Percentiles rank a stretch among this genome's conserved stretches.
These are phyloP conservation scores for Vanderwaltozyma verrucispora DNA, from an alignment of 805 yeast genomes.

Conservation along the genomic window DNA sequence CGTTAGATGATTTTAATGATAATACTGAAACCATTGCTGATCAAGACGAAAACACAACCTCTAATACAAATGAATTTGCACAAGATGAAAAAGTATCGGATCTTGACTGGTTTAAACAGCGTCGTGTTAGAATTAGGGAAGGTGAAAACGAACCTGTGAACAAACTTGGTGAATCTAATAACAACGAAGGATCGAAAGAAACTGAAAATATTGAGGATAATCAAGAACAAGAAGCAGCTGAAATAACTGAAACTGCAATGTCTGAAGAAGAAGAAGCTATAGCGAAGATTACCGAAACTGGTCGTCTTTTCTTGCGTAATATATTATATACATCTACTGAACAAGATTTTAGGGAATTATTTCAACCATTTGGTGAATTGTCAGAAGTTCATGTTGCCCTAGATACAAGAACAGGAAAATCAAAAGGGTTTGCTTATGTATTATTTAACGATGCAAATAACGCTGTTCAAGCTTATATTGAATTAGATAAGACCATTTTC, in stretches of 20 bases:
- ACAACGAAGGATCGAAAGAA: too few species aligned
- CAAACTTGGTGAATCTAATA: too few species aligned
- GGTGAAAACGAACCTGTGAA: slow-evolving; percentile 23
- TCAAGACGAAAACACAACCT: too few species aligned
- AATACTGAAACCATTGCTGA: too few species aligned
- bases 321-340: slow-evolving; percentile 72
- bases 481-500: slow-evolving; percentile 77
- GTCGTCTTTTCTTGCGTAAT: slow-evolving; percentile 81
- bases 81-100: slow-evolving; percentile 52
- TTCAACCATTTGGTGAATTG: slow-evolving; percentile 55
- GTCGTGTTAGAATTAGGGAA: slow-evolving; percentile 62
- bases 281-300: slow-evolving; percentile 50
- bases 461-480: slow-evolving; percentile 66
- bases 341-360: slow-evolving; percentile 59
- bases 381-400: slow-evolving; percentile 90
- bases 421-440: slow-evolving; percentile 88
- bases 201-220: slow-evolving; percentile 4
- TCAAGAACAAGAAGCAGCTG: slow-evolving; percentile 4
- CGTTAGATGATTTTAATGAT: slow-evolving; percentile 24
- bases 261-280: slow-evolving; percentile 37
- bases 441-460: slow-evolving; percentile 56
- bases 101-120: slow-evolving; percentile 75
- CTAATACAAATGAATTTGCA: slow-evolving; percentile 22
- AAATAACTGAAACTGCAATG: slow-evolving; percentile 11
- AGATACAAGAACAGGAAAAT: slow-evolving; percentile 79